Conservation (phyloP, 2,329 filamentous ascomycete genomes). For the Huntiella decipiens region DNA sequence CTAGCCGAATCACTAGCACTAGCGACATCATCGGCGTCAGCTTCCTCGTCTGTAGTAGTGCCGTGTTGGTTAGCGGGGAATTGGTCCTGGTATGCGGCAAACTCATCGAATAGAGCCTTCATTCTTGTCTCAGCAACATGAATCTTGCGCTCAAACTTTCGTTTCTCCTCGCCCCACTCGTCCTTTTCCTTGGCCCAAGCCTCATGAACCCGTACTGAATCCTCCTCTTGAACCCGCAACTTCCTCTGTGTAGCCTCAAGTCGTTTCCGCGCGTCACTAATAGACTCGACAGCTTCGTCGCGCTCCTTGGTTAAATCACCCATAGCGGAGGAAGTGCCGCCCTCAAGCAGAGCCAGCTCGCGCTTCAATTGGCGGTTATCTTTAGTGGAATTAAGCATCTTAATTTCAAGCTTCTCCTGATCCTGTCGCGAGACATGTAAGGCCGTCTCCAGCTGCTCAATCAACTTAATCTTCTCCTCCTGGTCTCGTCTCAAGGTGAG, state of each 20-base stretch:
- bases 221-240: constrained; percentile 61
- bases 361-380: constrained; percentile 68
- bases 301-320: constrained; percentile 70
- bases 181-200: constrained; percentile 75
- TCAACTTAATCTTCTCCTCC: constrained; percentile 71
- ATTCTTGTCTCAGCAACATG: constrained; percentile 81
- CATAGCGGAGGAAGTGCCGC: constrained; percentile 69
- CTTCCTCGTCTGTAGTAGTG: constrained; percentile 24
- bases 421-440: constrained; percentile 56
- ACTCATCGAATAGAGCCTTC: constrained; percentile 68
- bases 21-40: constrained; percentile 38
- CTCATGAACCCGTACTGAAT: constrained; percentile 56
- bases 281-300: constrained; percentile 59
- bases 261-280: constrained; percentile 53
- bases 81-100: constrained; percentile 48
- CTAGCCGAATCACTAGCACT: constrained; percentile 56
- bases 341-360: constrained; percentile 72
- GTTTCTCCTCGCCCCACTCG: constrained; percentile 64
- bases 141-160: constrained; percentile 63
- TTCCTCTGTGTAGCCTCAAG: constrained; percentile 65
- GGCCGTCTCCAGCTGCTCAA: constrained; percentile 63
- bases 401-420: constrained; percentile 48
- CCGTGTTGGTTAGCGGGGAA: constrained; percentile 22
- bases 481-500: constrained; percentile 70
- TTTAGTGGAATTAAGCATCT: constrained; percentile 44